Evolutionary conservation across 1,284 basidiomycete species (phyloP), one percentile per base, ranked within the genome.

Genomic region (Wallemia ichthyophaga): DNA sequence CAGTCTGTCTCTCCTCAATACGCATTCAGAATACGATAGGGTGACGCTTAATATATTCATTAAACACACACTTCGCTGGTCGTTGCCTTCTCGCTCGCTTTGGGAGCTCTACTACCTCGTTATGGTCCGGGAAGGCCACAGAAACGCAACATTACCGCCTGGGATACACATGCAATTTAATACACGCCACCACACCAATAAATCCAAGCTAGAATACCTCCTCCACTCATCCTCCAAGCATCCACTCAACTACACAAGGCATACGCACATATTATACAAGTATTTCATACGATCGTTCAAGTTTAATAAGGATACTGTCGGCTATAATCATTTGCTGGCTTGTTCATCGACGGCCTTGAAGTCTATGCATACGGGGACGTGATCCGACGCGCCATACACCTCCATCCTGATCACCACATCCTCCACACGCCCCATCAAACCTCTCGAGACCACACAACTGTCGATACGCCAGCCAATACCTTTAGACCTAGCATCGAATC

Each of bases 381-480:
- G 85, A 65, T 87, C 84, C 56, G 83, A 85, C 55, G 83, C 82
- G 1, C 84, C 85, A 62, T 83, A 87, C 61, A 86, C 82, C 64
- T 85, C 83, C 64, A 77, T 76, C 55, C 85, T 74, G 61, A 87
- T 87, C 67, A 84, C 82, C 66, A 82, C 85, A 73, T 77, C 75
- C 70, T 78, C 78, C 56, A 80, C 81, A 37, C 73, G 73, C 24
- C 77, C 73, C 23, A 70, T 69, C 54, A 85, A 70, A 27, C 80
- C 74, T 66, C 83, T 76, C 68, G 82, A 85, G 60, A 82, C 62
- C 13, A 85, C 78, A 48, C 11, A 13, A 19, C 5, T 81, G 67
- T 91, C 85, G 48, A 91, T 69, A 62, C 85, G 74, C 86, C 86
- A 91, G 1, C 86, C 86, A 56, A 86, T 76, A 1, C 85, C 83